Evolutionary conservation across 139 green algal species (phyloP).

Genomic region (Dunaliella sp.): DNA sequence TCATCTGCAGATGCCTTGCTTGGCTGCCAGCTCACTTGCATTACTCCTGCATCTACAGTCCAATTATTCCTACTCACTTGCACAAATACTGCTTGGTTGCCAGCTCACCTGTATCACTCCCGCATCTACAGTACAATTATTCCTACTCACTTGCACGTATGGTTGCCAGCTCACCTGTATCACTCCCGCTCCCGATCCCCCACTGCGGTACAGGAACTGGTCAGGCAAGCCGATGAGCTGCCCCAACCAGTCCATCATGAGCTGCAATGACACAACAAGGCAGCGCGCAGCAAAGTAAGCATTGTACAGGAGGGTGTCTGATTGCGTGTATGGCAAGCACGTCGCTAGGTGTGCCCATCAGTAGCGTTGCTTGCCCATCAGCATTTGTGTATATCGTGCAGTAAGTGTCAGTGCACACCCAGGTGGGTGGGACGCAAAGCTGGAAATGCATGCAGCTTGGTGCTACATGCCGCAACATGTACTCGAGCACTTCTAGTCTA

Average conservation of each 20-base stretch:
- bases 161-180: conserved; percentile 49
- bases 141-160: neutral
- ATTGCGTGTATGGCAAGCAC: too few relatives aligned
- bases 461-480: too few relatives aligned
- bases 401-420: too few relatives aligned
- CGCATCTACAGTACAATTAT: neutral
- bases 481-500: too few relatives aligned
- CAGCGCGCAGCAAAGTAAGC: too few relatives aligned
- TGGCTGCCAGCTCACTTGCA: neutral
- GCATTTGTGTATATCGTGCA: too few relatives aligned
- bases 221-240: conserved; percentile 68
- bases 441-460: too few relatives aligned
- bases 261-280: conserved; percentile 33
- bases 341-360: too few relatives aligned
- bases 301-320: too few relatives aligned
- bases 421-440: too few relatives aligned
- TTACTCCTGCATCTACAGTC: neutral
- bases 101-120: neutral
- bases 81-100: neutral
- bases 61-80: neutral
- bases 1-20: neutral
- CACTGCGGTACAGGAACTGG: conserved; percentile 48
- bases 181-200: conserved; percentile 54
- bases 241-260: conserved; percentile 83
- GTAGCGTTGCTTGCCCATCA: too few relatives aligned